These are phyloP conservation scores for Colletotrichum sp. DNA, from an alignment of 2,329 filamentous ascomycete genomes.

Conservation along the genomic window DNA sequence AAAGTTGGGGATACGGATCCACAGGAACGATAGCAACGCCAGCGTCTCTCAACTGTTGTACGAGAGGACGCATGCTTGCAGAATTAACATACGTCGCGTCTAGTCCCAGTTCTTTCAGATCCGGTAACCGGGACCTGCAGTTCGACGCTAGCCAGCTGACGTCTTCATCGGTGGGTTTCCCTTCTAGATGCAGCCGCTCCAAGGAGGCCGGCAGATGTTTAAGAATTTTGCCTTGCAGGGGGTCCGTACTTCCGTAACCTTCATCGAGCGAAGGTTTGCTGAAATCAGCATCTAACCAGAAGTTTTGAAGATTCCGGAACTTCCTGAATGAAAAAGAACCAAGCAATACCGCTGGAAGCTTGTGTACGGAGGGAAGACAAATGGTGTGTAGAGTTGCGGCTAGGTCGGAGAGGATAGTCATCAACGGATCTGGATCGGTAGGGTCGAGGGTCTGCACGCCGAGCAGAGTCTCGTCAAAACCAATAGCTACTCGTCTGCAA, in stretches of 20 bases:
- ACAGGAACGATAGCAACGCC: neutral
- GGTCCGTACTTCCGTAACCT: neutral
- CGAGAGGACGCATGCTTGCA: neutral
- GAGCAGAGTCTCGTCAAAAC: neutral
- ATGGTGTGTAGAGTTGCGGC: neutral
- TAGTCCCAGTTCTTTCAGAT: neutral
- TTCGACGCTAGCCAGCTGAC: neutral
- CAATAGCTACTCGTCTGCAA: neutral
- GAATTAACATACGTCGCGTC: neutral
- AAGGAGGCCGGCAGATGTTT: neutral
- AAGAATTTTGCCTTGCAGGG: neutral
- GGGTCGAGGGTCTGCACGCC: neutral
- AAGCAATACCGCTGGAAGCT: neutral
- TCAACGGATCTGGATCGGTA: neutral
- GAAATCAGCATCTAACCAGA: neutral
- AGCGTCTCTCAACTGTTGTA: neutral
- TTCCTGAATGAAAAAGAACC: accelerated
- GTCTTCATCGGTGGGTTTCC: neutral
- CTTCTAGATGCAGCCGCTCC: neutral
- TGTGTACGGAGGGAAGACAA: neutral
- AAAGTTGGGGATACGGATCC: neutral
- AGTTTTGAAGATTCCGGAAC: neutral
- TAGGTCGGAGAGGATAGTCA: neutral
- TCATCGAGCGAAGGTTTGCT: neutral
- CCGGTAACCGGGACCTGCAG: neutral